These are phyloP conservation scores for Periglandula ipomoeae DNA, from an alignment of 2,329 filamentous ascomycete genomes.

Conservation along the genomic window DNA sequence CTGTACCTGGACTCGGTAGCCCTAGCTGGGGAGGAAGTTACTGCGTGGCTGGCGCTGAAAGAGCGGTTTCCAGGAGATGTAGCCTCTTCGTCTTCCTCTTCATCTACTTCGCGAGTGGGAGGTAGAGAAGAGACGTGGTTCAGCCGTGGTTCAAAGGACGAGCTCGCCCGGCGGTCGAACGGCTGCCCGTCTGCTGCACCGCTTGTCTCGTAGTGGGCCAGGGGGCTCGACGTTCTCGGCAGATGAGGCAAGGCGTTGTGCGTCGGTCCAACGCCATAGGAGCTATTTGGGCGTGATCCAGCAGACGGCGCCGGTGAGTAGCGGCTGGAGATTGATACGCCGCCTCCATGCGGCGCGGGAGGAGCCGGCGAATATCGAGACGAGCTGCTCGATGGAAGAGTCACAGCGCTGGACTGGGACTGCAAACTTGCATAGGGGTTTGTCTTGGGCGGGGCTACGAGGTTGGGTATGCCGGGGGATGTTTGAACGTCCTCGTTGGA, in stretches of 20 bases:
- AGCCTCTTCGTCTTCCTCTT: conserved; percentile 35
- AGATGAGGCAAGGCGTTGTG: conserved; percentile 46
- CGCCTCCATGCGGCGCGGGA: conserved; percentile 26
- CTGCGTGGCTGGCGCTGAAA: conserved; percentile 16
- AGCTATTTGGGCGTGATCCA: conserved; percentile 30
- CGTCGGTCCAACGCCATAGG: conserved; percentile 28
- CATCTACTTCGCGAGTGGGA: conserved; percentile 53
- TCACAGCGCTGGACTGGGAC: conserved; percentile 22
- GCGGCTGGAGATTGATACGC: conserved; percentile 31
- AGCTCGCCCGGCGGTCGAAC: conserved; percentile 39
- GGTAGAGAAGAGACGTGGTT: conserved; percentile 50
- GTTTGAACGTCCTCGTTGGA: conserved; percentile 5
- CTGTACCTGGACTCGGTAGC: conserved; percentile 28
- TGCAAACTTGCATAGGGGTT: conserved; percentile 45
- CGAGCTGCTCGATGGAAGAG: conserved; percentile 24
- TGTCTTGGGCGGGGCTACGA: conserved; percentile 43
- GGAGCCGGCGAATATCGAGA: conserved; percentile 57
- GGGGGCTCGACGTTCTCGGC: conserved; percentile 55
- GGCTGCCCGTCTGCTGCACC: conserved; percentile 34
- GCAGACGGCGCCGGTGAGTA: conserved; percentile 43
- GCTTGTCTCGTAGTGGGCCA: conserved; percentile 53
- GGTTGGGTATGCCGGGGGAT: conserved; percentile 23
- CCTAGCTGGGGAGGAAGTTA: conserved; percentile 11
- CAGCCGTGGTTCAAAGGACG: conserved; percentile 45
- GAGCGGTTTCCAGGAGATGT: conserved; percentile 14